Evolutionary conservation across 768 basidiomycete genomes (phyloP), one percentile per base, ranked within the genome.

Genomic region (Dacryopinax spathularia): DNA sequence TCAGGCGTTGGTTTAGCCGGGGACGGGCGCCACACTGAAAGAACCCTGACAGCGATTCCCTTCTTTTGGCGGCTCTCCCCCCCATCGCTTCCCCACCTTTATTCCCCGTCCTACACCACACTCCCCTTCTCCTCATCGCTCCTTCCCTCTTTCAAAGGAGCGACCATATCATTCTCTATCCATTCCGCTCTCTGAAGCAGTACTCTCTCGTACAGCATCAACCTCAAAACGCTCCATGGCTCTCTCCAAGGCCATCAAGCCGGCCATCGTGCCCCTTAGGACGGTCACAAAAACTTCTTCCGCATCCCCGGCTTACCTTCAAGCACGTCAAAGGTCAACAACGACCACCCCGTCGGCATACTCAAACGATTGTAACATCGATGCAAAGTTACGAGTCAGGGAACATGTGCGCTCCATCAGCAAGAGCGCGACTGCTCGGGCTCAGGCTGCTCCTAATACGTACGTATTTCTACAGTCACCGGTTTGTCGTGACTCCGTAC

Each of bases 331-430:
- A 61, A 62, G 68, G 61, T 66, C 67, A 16, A 66, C 66, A 22
- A 31, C 62, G 20, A 34, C 36, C 7, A 31, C 34, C 25, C 37
- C 15, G 33, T 62, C 22, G 22, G 41, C 60, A 20, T 59, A 10
- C 59, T 60, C 18, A 66, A 62, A 63, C 25, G 70, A 69, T 25
- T 70, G 73, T 15, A 86, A 88, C 72, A 71, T 87, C 63, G 90
- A 92, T 43, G 89, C 89, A 41, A 90, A 88, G 77, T 82, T 83
- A 60, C 83, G 89, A 75, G 86, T 91, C 61, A 77, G 82, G 69
- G 88, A 89, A 69, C 85, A 87, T 75, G 86, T 84, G 9, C 78
- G 91, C 69, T 78, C 82, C 69, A 82, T 92, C 71, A 88, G 87
- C 72, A 83, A 84, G 65, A 81, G 86, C 13, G 81, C 86, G 5